A percentile compares a stretch with the other conserved stretches of the same genome.
Evolutionary conservation across 208 protist genomes (phyloP).

Genomic region (Trypanosoma melophagium): DNA sequence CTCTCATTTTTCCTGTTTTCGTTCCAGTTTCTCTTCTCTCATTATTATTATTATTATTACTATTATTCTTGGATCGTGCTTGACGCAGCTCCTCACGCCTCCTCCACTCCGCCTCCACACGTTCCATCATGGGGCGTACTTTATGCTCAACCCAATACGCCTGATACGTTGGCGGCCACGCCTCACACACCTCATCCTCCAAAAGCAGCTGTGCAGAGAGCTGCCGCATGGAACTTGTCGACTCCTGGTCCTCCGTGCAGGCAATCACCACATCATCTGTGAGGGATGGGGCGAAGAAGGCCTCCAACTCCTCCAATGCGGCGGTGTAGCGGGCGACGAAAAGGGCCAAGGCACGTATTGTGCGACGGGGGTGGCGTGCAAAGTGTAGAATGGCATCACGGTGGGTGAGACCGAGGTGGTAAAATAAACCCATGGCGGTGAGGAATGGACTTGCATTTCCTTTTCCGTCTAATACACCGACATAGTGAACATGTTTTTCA

Average conservation of each 20-base stretch:
- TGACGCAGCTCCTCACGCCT: constrained; percentile 25
- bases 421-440: constrained; percentile 57
- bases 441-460: constrained; percentile 78
- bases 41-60: background rate
- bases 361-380: constrained; percentile 64
- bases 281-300: constrained; percentile 60
- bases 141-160: constrained; percentile 49
- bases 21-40: background rate
- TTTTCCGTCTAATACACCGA: constrained; percentile 64
- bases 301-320: constrained; percentile 66
- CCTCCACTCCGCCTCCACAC: constrained; percentile 46
- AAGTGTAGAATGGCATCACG: constrained; percentile 60
- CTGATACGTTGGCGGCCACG: constrained; percentile 67
- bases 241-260: constrained; percentile 45
- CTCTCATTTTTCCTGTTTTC: background rate
- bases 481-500: constrained; percentile 69
- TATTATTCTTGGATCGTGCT: background rate
- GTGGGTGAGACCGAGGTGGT: constrained; percentile 41
- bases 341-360: constrained; percentile 67
- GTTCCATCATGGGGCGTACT: constrained; percentile 41
- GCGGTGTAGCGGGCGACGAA: constrained; percentile 71
- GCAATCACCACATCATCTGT: constrained; percentile 73
- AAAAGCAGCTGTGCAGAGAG: constrained; percentile 54
- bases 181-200: constrained; percentile 76
- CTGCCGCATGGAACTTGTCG: constrained; percentile 56